Evolutionary conservation across 306 rosid species (phyloP).

Genomic region (Prunus dulcis): DNA sequence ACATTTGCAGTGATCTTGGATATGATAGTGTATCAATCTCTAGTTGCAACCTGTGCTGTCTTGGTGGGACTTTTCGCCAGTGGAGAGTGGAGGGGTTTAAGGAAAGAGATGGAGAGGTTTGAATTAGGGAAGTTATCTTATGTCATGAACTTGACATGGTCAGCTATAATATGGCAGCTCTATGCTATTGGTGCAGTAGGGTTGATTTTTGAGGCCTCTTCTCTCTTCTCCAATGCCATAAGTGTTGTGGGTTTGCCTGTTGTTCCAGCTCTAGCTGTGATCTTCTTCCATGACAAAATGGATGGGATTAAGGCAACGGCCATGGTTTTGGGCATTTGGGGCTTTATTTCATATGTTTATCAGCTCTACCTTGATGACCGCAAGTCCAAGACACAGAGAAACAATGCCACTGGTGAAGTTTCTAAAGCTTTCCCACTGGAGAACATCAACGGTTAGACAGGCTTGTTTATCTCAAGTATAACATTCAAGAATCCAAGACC

Average conservation of each 20-base stretch:
- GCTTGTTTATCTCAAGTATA: not conserved
- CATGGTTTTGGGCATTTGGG: slow-evolving; percentile 48
- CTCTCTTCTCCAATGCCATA: slow-evolving; percentile 49
- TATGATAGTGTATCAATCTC: slow-evolving; percentile 19
- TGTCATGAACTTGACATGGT: slow-evolving; percentile 34
- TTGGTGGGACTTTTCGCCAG: slow-evolving; percentile 46
- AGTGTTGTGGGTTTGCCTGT: slow-evolving; percentile 41
- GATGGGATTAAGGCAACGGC: slow-evolving; percentile 41
- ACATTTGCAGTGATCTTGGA: slow-evolving; percentile 30
- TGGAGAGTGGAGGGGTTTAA: slow-evolving; percentile 43
- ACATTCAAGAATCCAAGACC: not conserved
- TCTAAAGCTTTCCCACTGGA: too few relatives aligned
- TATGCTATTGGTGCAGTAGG: slow-evolving; percentile 34
- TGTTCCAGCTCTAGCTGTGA: slow-evolving; percentile 35
- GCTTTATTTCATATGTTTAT: slow-evolving; percentile 43
- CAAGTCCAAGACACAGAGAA: not conserved
- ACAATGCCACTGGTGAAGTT: not conserved
- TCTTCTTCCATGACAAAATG: slow-evolving; percentile 44
- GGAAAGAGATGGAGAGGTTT: slow-evolving; percentile 33
- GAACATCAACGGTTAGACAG: too few relatives aligned
- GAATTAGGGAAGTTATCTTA: slow-evolving; percentile 38
- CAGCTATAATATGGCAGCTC: slow-evolving; percentile 33
- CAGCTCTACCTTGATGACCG: slow-evolving; percentile 40
- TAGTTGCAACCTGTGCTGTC: slow-evolving; percentile 30
- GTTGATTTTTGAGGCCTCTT: slow-evolving; percentile 41